These are phyloP conservation scores for Hansenula lynferdii DNA, from an alignment of 1,139 yeast genomes.

Conservation along the genomic window DNA sequence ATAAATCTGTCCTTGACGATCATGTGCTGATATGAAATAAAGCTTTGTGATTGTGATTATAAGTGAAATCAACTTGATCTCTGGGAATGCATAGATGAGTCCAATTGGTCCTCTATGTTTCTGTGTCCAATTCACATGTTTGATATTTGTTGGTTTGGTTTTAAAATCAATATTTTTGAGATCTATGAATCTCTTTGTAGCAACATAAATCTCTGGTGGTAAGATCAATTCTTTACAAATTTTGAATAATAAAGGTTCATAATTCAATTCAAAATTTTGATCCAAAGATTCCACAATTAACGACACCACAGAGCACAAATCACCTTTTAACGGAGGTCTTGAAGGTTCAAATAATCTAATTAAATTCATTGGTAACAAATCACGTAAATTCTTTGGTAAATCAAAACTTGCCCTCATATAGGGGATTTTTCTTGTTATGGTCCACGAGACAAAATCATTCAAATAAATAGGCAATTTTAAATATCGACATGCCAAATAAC, in stretches of 20 bases:
- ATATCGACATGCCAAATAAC: slow-evolving; percentile 35
- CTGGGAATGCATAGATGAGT: slow-evolving; percentile 12
- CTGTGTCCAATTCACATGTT: not conserved
- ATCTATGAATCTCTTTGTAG: slow-evolving; percentile 8
- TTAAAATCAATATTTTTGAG: not conserved
- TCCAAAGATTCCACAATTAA: slow-evolving; percentile 7
- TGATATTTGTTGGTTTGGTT: not conserved
- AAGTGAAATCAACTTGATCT: slow-evolving; percentile 9
- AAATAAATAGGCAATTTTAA: slow-evolving; percentile 36
- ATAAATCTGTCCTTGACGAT: not conserved
- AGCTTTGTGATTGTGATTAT: slow-evolving; percentile 15
- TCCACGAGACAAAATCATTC: slow-evolving; percentile 29
- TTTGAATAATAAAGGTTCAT: slow-evolving; percentile 33
- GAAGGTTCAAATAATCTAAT: slow-evolving; percentile 28
- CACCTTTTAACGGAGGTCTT: slow-evolving; percentile 28
- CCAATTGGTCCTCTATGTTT: not conserved
- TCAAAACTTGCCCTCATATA: slow-evolving; percentile 31
- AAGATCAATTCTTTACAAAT: slow-evolving; percentile 27
- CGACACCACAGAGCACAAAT: slow-evolving; percentile 24
- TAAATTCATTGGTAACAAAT: slow-evolving; percentile 26
- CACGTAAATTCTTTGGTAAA: slow-evolving; percentile 26
- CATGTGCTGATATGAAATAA: slow-evolving; percentile 7
- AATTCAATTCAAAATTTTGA: slow-evolving; percentile 23
- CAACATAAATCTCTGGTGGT: slow-evolving; percentile 29
- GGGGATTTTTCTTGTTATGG: slow-evolving; percentile 34